A percentile compares a stretch with the other conserved stretches of the same genome.
Evolutionary conservation across 345 rosid genomes (phyloP).

Genomic region (Erodium maritimum): DNA sequence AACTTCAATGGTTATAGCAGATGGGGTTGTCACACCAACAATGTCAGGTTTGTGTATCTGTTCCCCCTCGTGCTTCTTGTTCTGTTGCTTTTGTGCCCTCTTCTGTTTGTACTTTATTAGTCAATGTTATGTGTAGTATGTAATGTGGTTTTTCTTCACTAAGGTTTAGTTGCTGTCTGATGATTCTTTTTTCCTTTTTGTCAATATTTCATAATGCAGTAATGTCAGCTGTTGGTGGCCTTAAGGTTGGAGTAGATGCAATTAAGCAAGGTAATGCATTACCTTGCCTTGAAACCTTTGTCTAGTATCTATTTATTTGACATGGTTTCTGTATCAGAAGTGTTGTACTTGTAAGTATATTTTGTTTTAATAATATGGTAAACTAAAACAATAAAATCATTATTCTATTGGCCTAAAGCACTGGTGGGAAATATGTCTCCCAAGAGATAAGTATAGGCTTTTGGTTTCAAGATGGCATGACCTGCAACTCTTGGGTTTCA

Average conservation of each 20-base stretch:
- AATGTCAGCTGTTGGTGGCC: conserved; percentile 92
- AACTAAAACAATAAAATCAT: not conserved
- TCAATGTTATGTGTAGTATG: not conserved
- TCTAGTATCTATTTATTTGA: not conserved
- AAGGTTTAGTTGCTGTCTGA: conserved; percentile 7
- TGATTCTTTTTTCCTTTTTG: conserved; percentile 6
- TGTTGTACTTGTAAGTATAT: not conserved
- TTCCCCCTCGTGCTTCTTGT: conserved; percentile 6
- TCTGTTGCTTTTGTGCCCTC: not conserved
- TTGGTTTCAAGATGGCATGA: not conserved
- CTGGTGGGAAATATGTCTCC: not conserved
- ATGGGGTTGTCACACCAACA: conserved; percentile 95
- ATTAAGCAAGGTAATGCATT: conserved; percentile 55
- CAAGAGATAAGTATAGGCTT: not conserved
- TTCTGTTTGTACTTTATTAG: not conserved
- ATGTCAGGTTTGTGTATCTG: conserved; percentile 73
- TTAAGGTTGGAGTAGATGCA: conserved; percentile 70
- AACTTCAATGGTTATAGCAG: conserved; percentile 95
- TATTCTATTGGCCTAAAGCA: not conserved
- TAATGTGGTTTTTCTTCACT: not conserved
- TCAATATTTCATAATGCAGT: conserved; percentile 44
- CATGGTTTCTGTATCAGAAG: not conserved
- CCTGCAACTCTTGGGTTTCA: not conserved
- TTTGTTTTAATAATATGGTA: too few relatives aligned
- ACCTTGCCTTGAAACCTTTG: not conserved